Evolutionary conservation across 1,139 yeast species (phyloP).

Genomic region (Candida buenavistaensis): DNA sequence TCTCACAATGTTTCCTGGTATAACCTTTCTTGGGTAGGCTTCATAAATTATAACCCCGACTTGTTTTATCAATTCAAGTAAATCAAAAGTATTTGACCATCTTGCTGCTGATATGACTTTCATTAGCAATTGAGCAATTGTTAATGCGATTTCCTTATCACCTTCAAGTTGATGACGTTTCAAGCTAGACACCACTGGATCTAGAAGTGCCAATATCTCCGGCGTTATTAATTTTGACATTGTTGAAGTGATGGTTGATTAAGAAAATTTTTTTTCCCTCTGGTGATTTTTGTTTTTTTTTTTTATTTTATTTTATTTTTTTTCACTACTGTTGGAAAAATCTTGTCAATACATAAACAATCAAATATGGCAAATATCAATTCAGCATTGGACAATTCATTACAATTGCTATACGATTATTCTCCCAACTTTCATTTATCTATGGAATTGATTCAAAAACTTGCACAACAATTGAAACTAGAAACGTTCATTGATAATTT

Average conservation of each 20-base stretch:
- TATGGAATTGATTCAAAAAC: slow-evolving; percentile 40
- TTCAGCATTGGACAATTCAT: slow-evolving; percentile 28
- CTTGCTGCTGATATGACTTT: slow-evolving; percentile 87
- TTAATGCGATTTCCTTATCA: slow-evolving; percentile 78
- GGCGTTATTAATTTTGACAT: slow-evolving; percentile 22
- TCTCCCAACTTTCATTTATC: slow-evolving; percentile 33
- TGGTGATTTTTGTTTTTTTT: slow-evolving; percentile 1
- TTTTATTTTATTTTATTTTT: neutral
- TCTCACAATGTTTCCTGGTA: slow-evolving; percentile 89
- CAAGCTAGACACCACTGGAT: slow-evolving; percentile 45
- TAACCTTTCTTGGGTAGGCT: slow-evolving; percentile 77
- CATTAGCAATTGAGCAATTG: slow-evolving; percentile 83
- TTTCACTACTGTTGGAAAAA: neutral
- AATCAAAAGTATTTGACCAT: slow-evolving; percentile 71
- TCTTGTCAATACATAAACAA: too few species aligned
- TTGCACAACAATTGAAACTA: slow-evolving; percentile 42
- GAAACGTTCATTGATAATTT: slow-evolving; percentile 46
- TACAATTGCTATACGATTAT: slow-evolving; percentile 32
- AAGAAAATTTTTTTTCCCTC: neutral
- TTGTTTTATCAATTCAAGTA: slow-evolving; percentile 66
- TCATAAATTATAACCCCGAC: slow-evolving; percentile 59
- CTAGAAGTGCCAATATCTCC: slow-evolving; percentile 38
- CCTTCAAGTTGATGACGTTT: slow-evolving; percentile 76
- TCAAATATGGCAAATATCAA: slow-evolving; percentile 11
- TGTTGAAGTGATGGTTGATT: neutral